phyloP scores from a whole-genome alignment of 495 filamentous ascomycete species.

The Aspergillus steynii region DNA sequence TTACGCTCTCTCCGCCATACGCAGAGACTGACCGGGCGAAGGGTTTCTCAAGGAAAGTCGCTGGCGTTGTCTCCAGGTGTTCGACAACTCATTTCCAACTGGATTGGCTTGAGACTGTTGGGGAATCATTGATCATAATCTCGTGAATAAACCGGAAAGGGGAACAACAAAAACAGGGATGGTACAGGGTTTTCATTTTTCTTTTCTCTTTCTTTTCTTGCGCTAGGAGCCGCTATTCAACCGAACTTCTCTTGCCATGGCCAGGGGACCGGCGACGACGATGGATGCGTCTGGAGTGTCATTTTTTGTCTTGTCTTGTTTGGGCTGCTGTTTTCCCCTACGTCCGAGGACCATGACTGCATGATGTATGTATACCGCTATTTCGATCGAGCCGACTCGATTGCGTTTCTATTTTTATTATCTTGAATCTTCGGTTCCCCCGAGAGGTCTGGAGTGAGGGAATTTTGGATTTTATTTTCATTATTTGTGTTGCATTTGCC shows the following conservation, averaged over 20 bases:
- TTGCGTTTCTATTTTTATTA: slow-evolving; percentile 20
- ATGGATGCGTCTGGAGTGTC: slow-evolving; percentile 12
- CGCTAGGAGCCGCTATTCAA: neutral
- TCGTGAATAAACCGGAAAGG: slow-evolving; percentile 4
- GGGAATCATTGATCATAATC: slow-evolving; percentile 19
- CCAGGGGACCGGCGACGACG: neutral
- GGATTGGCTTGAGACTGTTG: slow-evolving; percentile 35
- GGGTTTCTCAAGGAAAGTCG: slow-evolving; percentile 1
- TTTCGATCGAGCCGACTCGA: slow-evolving; percentile 21
- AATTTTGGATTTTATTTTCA: neutral
- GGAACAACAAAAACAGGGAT: slow-evolving; percentile 15
- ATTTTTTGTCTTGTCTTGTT: slow-evolving; percentile 13
- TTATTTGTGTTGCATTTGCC: neutral
- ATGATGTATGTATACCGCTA: slow-evolving; percentile 44
- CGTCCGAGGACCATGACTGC: slow-evolving; percentile 38
- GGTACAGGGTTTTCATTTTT: slow-evolving; percentile 8
- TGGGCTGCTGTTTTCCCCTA: slow-evolving; percentile 23
- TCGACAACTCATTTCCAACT: slow-evolving; percentile 25
- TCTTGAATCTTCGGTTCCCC: neutral
- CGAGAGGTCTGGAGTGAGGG: neutral
- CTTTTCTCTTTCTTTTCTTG: slow-evolving; percentile 16
- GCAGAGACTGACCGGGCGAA: neutral
- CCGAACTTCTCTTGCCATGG: neutral
- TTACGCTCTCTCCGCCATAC: slow-evolving; percentile 7
- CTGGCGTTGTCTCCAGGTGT: slow-evolving; percentile 19